Conservation (phyloP, 2,329 filamentous ascomycete species). For the Teratosphaeriaceae sp. region DNA sequence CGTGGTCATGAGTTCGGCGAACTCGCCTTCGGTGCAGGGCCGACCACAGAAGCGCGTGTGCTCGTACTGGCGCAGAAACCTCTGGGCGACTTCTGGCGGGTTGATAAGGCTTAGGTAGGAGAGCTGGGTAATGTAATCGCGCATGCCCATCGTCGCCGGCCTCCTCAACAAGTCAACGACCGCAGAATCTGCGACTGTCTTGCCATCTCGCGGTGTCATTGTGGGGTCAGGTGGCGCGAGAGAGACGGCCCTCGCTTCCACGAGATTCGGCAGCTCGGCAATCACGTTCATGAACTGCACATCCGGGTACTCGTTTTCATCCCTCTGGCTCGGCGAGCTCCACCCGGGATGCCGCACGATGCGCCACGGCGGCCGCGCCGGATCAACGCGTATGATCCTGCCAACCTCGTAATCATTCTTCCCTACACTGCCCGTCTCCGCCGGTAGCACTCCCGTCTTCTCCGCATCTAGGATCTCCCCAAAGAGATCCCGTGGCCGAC, state of each 20-base stretch:
- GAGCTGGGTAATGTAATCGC: slow-evolving; percentile 72
- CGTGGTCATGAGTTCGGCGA: slow-evolving; percentile 71
- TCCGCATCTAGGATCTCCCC: slow-evolving; percentile 27
- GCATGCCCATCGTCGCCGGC: slow-evolving; percentile 62
- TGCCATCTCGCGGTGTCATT: slow-evolving; percentile 31
- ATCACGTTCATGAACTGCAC: slow-evolving; percentile 80
- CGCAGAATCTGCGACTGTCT: slow-evolving; percentile 24
- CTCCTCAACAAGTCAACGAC: slow-evolving; percentile 67
- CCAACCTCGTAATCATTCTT: slow-evolving; percentile 23
- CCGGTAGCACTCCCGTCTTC: slow-evolving; percentile 20
- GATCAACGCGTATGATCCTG: slow-evolving; percentile 33
- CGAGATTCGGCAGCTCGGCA: slow-evolving; percentile 75
- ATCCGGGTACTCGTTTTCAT: slow-evolving; percentile 63
- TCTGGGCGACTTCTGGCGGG: slow-evolving; percentile 41
- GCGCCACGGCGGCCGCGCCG: slow-evolving; percentile 62
- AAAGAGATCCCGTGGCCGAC: slow-evolving; percentile 57
- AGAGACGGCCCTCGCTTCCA: slow-evolving; percentile 89
- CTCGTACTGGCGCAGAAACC: slow-evolving; percentile 75
- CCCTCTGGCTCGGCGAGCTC: slow-evolving; percentile 60
- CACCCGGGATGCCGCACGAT: slow-evolving; percentile 81
- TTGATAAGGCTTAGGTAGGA: slow-evolving; percentile 58
- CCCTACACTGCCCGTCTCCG: slow-evolving; percentile 12
- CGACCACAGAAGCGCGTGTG: slow-evolving; percentile 71
- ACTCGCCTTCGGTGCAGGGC: slow-evolving; percentile 62
- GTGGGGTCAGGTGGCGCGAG: slow-evolving; percentile 58